These are phyloP conservation scores for Neurospora sp. DNA, from an alignment of 495 filamentous ascomycete species.

Conservation along the genomic window DNA sequence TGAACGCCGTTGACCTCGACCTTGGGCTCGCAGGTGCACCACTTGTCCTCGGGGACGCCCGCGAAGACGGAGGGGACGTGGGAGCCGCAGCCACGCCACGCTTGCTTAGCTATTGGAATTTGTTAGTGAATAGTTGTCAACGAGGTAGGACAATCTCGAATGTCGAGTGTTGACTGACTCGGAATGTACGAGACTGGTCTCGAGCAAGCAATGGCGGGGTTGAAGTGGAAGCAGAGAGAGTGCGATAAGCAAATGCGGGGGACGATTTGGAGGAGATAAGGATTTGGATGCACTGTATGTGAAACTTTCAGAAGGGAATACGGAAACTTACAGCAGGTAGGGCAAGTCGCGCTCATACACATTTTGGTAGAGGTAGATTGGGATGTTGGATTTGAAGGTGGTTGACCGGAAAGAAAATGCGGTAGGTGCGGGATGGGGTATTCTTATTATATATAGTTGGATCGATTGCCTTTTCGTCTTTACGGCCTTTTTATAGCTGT, in stretches of 20 bases:
- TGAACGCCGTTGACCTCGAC: slow-evolving; percentile 47
- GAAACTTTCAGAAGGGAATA: not conserved
- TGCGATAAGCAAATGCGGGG: not conserved
- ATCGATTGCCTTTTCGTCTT: not conserved
- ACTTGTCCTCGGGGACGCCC: slow-evolving; percentile 40
- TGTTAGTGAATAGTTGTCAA: not conserved
- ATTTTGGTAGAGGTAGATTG: slow-evolving; percentile 13
- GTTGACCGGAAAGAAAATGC: not conserved
- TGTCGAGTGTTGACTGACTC: not conserved
- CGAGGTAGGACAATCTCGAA: not conserved
- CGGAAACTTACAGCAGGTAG: slow-evolving; percentile 27
- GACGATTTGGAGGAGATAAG: not conserved
- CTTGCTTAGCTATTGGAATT: slow-evolving; percentile 42
- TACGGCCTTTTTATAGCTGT: not conserved
- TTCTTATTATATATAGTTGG: not conserved
- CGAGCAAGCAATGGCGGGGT: not conserved
- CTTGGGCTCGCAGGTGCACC: slow-evolving; percentile 53
- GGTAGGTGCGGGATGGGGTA: not conserved
- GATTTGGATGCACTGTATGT: not conserved
- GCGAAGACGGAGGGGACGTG: slow-evolving; percentile 56
- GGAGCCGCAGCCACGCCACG: slow-evolving; percentile 58
- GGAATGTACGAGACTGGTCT: not conserved
- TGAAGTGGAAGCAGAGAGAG: not conserved
- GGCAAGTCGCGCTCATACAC: slow-evolving; percentile 30
- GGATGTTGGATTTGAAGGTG: not conserved